Percentiles rank a stretch among this genome's conserved stretches.
Conservation (phyloP, 495 filamentous ascomycete species). For the Aspergillus bertholletiae region DNA sequence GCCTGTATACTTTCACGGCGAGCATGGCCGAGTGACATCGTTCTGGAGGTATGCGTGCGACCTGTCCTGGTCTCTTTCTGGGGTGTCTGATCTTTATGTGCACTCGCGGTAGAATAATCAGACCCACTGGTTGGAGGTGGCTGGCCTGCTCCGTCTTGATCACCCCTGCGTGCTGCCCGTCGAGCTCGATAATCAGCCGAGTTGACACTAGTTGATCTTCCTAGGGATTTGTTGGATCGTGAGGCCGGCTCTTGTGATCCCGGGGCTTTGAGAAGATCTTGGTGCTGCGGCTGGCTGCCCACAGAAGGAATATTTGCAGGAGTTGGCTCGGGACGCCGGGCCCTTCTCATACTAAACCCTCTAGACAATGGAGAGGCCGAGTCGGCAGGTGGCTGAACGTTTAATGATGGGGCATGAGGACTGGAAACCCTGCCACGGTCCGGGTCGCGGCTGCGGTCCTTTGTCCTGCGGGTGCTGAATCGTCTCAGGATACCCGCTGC, state of each 20-base stretch:
- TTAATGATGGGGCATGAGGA: slow-evolving; percentile 65
- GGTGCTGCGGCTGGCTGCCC: slow-evolving; percentile 66
- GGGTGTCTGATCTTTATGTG: slow-evolving; percentile 39
- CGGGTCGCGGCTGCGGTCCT: slow-evolving; percentile 48
- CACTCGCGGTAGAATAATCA: slow-evolving; percentile 55
- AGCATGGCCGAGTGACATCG: slow-evolving; percentile 88
- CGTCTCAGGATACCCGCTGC: slow-evolving; percentile 83
- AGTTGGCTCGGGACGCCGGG: slow-evolving; percentile 57
- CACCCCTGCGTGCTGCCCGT: slow-evolving; percentile 56
- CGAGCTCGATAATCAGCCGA: slow-evolving; percentile 70
- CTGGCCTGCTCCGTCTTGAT: slow-evolving; percentile 52
- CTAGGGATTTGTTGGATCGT: slow-evolving; percentile 61
- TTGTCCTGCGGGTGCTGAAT: slow-evolving; percentile 80
- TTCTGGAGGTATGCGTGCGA: slow-evolving; percentile 57
- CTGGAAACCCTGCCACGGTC: slow-evolving; percentile 53
- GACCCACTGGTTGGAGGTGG: slow-evolving; percentile 74
- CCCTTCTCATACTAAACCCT: slow-evolving; percentile 76
- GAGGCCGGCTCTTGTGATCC: slow-evolving; percentile 53
- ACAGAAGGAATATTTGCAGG: slow-evolving; percentile 55
- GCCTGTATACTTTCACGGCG: slow-evolving; percentile 88
- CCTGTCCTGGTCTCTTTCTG: slow-evolving; percentile 16
- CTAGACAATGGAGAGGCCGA: slow-evolving; percentile 60
- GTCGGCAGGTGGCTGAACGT: slow-evolving; percentile 70
- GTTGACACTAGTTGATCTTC: slow-evolving; percentile 81
- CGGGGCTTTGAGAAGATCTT: slow-evolving; percentile 70